A percentile compares a stretch with the other conserved stretches of the same genome.
These are phyloP conservation scores for Barnettozyma vustinii DNA, from an alignment of 805 yeast species.

Conservation along the genomic window DNA sequence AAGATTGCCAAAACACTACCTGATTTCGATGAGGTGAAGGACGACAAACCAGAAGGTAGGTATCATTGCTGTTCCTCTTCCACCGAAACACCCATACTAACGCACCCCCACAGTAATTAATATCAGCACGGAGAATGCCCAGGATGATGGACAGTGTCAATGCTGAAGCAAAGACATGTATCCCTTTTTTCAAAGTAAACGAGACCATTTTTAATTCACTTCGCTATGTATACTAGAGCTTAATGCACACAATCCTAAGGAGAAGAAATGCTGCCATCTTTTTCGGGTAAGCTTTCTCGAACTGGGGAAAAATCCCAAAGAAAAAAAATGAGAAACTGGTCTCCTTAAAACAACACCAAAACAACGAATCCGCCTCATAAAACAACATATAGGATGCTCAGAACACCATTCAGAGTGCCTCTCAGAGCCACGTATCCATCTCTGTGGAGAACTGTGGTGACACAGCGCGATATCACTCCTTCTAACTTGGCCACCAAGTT, in stretches of 20 bases:
- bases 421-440: background rate
- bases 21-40: conserved; percentile 49
- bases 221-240: background rate
- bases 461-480: conserved; percentile 16
- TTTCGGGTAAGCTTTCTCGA: background rate
- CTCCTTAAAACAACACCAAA: background rate
- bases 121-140: conserved; percentile 19
- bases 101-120: conserved; percentile 19
- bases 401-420: conserved; percentile 4
- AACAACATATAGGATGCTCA: conserved; percentile 4
- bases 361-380: background rate
- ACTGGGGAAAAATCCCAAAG: background rate
- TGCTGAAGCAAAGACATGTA: conserved; percentile 11
- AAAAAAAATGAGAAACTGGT: background rate
- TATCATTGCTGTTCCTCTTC: background rate
- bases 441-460: conserved; percentile 14
- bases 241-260: background rate
- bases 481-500: conserved; percentile 17
- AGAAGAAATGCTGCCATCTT: background rate
- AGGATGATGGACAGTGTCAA: conserved; percentile 23
- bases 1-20: conserved; percentile 89
- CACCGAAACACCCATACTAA: conserved; percentile 9
- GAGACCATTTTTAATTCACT: background rate
- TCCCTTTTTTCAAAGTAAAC: background rate
- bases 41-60: conserved; percentile 21